phyloP scores from a whole-genome alignment of 305 asterid species.

The Fraxinus nigra region DNA sequence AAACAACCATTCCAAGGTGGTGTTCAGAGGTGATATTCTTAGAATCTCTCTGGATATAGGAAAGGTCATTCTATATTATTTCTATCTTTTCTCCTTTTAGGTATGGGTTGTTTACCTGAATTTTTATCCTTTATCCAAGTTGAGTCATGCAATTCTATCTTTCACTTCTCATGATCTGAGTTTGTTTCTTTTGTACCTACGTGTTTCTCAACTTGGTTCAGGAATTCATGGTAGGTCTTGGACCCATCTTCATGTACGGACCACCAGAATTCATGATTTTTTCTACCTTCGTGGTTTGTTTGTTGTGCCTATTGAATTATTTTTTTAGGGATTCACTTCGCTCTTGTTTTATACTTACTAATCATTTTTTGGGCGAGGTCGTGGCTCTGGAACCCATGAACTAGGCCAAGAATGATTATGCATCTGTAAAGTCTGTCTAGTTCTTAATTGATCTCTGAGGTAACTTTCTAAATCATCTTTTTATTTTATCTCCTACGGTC shows the following conservation, averaged over 20 bases:
- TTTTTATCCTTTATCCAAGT: too few species aligned
- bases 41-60: too few species aligned
- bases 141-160: too few species aligned
- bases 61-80: too few species aligned
- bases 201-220: too few species aligned
- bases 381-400: background rate
- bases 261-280: too few species aligned
- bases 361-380: background rate
- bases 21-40: background rate
- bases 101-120: too few species aligned
- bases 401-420: background rate
- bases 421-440: background rate
- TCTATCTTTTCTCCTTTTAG: too few species aligned
- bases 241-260: background rate
- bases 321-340: background rate
- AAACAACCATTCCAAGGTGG: background rate
- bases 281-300: background rate
- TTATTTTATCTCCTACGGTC: background rate
- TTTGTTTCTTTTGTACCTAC: too few species aligned
- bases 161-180: too few species aligned
- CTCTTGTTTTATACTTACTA: background rate
- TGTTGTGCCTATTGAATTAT: background rate
- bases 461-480: background rate
- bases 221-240: too few species aligned
- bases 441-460: background rate